Percentiles rank a stretch among this genome's conserved stretches.
phyloP scores from a whole-genome alignment of 495 filamentous ascomycete species.

The Hypoxylon lenormandii region DNA sequence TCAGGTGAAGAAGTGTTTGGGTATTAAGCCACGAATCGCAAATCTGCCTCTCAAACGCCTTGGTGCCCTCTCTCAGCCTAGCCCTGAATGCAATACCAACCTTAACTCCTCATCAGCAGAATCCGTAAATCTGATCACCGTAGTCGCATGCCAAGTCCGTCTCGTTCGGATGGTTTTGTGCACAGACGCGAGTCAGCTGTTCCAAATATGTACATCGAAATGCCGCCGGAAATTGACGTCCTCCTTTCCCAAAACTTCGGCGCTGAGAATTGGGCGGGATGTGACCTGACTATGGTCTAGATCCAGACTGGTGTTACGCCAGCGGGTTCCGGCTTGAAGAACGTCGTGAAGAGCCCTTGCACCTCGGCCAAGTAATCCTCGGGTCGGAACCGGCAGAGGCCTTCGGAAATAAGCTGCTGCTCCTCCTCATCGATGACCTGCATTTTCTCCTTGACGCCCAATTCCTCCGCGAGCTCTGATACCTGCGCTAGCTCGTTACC shows the following conservation, averaged over 20 bases:
- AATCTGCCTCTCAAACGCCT: conserved; percentile 46
- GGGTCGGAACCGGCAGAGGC: conserved; percentile 78
- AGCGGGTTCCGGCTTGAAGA: conserved; percentile 49
- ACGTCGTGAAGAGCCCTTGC: conserved; percentile 69
- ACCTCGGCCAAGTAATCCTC: conserved; percentile 89
- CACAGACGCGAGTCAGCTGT: conserved; percentile 40
- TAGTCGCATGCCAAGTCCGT: conserved; percentile 28
- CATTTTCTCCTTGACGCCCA: conserved; percentile 71
- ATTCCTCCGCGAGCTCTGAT: conserved; percentile 87
- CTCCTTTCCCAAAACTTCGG: conserved; percentile 17
- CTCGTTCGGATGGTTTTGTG: conserved; percentile 33
- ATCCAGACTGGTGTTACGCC: conserved; percentile 48
- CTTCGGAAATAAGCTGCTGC: conserved; percentile 70
- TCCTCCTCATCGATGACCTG: conserved; percentile 79
- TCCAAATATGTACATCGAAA: conserved; percentile 53
- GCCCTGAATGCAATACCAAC: conserved; percentile 36
- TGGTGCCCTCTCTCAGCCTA: conserved; percentile 32
- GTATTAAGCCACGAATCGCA: conserved; percentile 42
- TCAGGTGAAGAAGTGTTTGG: conserved; percentile 31
- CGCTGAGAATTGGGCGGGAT: conserved; percentile 22
- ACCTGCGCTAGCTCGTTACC: conserved; percentile 80
- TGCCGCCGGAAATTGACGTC: conserved; percentile 24
- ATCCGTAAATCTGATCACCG: conserved; percentile 40
- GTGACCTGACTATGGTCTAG: conserved; percentile 26
- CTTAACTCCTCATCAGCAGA: conserved; percentile 36